Evolutionary conservation across 768 basidiomycete species (phyloP), one percentile per base, ranked within the genome.

Genomic region (Leucosporidium yakuticum): DNA sequence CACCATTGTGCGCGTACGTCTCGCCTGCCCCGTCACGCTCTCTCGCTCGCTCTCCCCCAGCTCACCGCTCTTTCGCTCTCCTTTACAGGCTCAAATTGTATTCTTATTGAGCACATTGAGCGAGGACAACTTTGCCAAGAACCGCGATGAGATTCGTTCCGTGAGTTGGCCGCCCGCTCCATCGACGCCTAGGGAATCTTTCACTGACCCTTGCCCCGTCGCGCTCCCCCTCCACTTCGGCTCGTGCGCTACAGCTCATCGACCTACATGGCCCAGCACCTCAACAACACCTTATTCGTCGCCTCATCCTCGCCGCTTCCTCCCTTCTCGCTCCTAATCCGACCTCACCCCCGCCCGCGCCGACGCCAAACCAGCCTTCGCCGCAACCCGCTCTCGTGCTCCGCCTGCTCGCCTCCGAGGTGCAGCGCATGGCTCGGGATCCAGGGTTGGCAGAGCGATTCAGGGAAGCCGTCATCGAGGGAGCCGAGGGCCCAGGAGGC

Each of bases 191-290:
- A 44, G 39, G 39, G 39, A 44, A 44, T 44, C 39, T 44, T 44
- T 44, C 39, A 44, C 39, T 44, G 39, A 15, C 8, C 57, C 17
- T 39, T 36, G 4, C 14, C 32, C 23, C 44, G 47, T 27, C 36
- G n/a, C n/a, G 39, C 17, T 44, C 11, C 39, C 17, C 39, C 39
- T 31, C 39, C 20, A 32, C 71, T n/a, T 75, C 62, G 68, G 62
- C 68, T 65, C 27, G 54, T 68, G 67, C 62, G 58, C 49, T 60
- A 58, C 80, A 98, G 95, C 86, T 98, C 76, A 90, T 91, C 71
- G 93, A 97, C 78, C 90, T 93, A 77, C 92, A 98, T 84, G 93
- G 94, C 67, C 84, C 92, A 75, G 94, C 96, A 80, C 96, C 93
- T 66, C 96, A 97, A 81, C 85, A 92, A 71, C 94, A 99, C 80